Percentiles rank a stretch among this genome's conserved stretches.
phyloP scores from a whole-genome alignment of 192 early-diverging fungal species.

The Diversispora eburnea region DNA sequence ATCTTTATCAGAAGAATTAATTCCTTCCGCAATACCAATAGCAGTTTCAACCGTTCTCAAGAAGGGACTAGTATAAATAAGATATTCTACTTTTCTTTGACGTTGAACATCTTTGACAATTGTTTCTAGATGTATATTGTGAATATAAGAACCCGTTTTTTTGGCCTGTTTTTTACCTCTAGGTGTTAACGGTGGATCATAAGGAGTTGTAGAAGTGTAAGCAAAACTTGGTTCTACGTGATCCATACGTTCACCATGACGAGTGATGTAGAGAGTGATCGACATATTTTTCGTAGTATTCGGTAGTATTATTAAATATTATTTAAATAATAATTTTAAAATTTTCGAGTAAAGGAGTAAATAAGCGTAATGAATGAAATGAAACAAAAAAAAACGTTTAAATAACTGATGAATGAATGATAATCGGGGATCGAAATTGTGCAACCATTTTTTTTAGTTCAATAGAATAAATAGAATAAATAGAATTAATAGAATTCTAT shows the following conservation, averaged over 20 bases:
- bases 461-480: no score
- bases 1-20: not conserved
- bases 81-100: slow-evolving; percentile 34
- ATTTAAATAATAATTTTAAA: no score
- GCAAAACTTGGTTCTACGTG: slow-evolving; percentile 35
- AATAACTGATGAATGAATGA: no score
- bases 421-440: no score
- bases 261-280: slow-evolving; percentile 35
- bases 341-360: no score
- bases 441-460: no score
- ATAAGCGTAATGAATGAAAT: no score
- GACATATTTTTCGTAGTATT: slow-evolving; percentile 12
- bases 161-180: slow-evolving; percentile 34
- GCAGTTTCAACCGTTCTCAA: slow-evolving; percentile 36
- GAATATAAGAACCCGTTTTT: slow-evolving; percentile 28
- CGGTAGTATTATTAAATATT: no score
- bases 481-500: no score
- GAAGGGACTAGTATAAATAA: slow-evolving; percentile 38
- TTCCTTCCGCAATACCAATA: slow-evolving; percentile 37
- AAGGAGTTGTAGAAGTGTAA: slow-evolving; percentile 35
- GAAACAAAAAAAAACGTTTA: no score
- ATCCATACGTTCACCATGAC: slow-evolving; percentile 42
- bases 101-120: not conserved
- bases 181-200: slow-evolving; percentile 38
- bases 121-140: slow-evolving; percentile 6